Percentiles rank a stretch among this genome's conserved stretches.
Conservation (phyloP, 805 yeast species). For the Cyberlindnera lachancei region DNA sequence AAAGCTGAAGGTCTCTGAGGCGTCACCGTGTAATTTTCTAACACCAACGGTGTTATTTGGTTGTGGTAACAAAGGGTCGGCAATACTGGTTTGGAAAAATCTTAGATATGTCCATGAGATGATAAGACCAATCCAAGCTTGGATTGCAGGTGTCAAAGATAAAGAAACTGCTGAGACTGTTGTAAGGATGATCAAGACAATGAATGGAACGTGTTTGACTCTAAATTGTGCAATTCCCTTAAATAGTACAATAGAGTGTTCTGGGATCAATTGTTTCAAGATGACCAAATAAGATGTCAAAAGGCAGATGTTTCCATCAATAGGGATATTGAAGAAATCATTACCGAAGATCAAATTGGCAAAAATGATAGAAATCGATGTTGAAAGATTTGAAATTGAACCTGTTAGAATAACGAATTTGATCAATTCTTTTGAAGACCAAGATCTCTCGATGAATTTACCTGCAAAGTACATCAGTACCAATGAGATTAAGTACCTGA, state of each 20-base stretch:
- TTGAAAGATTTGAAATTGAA: conserved; percentile 42
- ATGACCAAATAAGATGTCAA: conserved; percentile 54
- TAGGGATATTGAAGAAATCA: conserved; percentile 31
- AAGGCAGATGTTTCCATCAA: conserved; percentile 49
- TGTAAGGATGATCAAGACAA: conserved; percentile 25
- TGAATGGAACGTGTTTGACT: conserved; percentile 57
- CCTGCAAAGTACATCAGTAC: conserved; percentile 51
- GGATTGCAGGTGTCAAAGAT: conserved; percentile 45
- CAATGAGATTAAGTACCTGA: conserved; percentile 40
- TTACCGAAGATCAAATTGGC: conserved; percentile 20
- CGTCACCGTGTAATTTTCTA: conserved; percentile 61
- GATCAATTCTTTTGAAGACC: conserved; percentile 50
- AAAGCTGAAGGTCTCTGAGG: conserved; percentile 81
- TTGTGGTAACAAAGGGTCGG: conserved; percentile 48
- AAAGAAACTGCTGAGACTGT: conserved; percentile 22
- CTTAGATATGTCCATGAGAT: conserved; percentile 72
- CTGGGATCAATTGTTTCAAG: conserved; percentile 58
- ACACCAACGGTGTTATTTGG: conserved; percentile 23
- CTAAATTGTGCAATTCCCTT: conserved; percentile 42
- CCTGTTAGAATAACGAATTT: conserved; percentile 43
- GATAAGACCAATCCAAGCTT: conserved; percentile 52
- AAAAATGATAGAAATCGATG: conserved; percentile 21
- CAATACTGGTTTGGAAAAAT: conserved; percentile 56
- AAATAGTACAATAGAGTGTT: conserved; percentile 45
- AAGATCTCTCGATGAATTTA: conserved; percentile 54